These are phyloP conservation scores for Talaromyces sp. DNA, from an alignment of 2,329 filamentous ascomycete species.

Conservation along the genomic window DNA sequence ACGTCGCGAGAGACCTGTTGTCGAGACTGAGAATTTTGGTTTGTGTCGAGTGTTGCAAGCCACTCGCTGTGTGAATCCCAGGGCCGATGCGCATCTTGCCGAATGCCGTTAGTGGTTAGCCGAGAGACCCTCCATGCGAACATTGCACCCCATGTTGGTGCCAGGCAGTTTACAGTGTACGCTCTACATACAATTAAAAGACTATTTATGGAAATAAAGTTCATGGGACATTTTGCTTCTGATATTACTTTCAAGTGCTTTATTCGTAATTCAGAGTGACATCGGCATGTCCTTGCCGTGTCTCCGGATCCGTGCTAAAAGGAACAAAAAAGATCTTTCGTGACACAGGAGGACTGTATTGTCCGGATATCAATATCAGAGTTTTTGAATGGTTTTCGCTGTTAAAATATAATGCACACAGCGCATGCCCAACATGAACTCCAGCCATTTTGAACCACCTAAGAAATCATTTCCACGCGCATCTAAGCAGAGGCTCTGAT, in stretches of 20 bases:
- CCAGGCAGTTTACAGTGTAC: background rate
- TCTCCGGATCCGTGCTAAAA: slow-evolving; percentile 14
- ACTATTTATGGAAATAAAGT: background rate
- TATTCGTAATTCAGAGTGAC: slow-evolving; percentile 13
- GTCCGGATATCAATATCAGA: slow-evolving; percentile 32
- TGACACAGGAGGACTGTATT: slow-evolving; percentile 15
- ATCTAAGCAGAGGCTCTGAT: slow-evolving; percentile 73
- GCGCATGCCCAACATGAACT: slow-evolving; percentile 30
- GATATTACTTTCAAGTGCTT: slow-evolving; percentile 15
- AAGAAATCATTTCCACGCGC: slow-evolving; percentile 37
- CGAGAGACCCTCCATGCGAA: slow-evolving; percentile 23
- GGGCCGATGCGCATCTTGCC: slow-evolving; percentile 24
- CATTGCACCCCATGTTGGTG: background rate
- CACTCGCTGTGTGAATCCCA: slow-evolving; percentile 34
- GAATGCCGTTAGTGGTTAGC: slow-evolving; percentile 37
- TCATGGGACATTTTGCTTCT: slow-evolving; percentile 6
- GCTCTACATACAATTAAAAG: background rate
- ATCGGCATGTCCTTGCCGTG: slow-evolving; percentile 14
- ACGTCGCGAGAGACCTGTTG: slow-evolving; percentile 28
- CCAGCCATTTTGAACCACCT: slow-evolving; percentile 26
- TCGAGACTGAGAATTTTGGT: slow-evolving; percentile 33
- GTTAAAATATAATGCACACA: slow-evolving; percentile 34
- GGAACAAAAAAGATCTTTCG: slow-evolving; percentile 12
- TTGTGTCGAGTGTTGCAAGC: slow-evolving; percentile 29
- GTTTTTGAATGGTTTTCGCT: slow-evolving; percentile 34